Evolutionary conservation across 495 filamentous ascomycete species (phyloP).

Genomic region (Penicillium coprophilum): DNA sequence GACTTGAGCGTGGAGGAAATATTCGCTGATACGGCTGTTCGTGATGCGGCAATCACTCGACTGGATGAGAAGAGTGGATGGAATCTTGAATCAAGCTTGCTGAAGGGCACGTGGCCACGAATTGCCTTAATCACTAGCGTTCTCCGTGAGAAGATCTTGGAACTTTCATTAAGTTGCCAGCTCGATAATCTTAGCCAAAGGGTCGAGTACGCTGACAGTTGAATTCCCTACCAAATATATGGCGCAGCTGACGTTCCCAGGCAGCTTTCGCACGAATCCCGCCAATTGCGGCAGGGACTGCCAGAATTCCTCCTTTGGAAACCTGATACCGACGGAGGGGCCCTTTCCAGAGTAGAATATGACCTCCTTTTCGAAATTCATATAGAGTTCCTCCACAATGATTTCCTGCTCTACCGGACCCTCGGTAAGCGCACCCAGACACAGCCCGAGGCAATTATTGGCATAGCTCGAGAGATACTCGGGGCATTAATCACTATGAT

Average conservation of each 20-base stretch:
- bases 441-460: conserved; percentile 43
- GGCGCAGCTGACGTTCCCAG: conserved; percentile 4
- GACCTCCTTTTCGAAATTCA: conserved; percentile 25
- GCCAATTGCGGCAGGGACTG: conserved; percentile 9
- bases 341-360: conserved; percentile 7
- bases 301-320: conserved; percentile 27
- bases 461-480: conserved; percentile 50
- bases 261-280: conserved; percentile 14
- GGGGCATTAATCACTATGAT: conserved; percentile 35
- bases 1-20: conserved; percentile 51
- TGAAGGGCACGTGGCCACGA: conserved; percentile 36
- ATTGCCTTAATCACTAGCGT: conserved; percentile 43
- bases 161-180: conserved; percentile 48
- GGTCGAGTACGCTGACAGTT: conserved; percentile 22
- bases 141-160: conserved; percentile 54
- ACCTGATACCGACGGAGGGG: not conserved
- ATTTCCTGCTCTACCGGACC: conserved; percentile 54
- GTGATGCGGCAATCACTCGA: conserved; percentile 33
- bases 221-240: not conserved
- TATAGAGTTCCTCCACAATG: conserved; percentile 50
- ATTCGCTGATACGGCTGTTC: conserved; percentile 37
- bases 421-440: conserved; percentile 44
- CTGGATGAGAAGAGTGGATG: conserved; percentile 49
- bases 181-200: conserved; percentile 21
- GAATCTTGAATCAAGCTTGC: conserved; percentile 42